A percentile compares a stretch with the other conserved stretches of the same genome.
phyloP scores from a whole-genome alignment of 179 eudicot species.

The Patellifolia procumbens region DNA sequence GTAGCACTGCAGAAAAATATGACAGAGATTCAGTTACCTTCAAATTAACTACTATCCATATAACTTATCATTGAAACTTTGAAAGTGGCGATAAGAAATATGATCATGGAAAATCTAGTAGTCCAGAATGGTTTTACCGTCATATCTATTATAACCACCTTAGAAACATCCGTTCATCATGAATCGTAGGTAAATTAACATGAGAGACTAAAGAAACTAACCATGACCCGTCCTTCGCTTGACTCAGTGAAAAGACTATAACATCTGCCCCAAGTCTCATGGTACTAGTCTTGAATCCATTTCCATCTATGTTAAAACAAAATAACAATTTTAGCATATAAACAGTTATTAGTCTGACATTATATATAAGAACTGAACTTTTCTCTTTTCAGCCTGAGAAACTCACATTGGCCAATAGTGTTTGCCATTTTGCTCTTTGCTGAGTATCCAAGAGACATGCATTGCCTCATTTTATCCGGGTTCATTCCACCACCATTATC shows the following conservation, averaged over 20 bases:
- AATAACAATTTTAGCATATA: neutral
- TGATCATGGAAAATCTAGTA: too few species aligned
- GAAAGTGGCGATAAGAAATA: too few species aligned
- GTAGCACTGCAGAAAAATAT: conserved; percentile 42
- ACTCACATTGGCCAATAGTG: conserved; percentile 82
- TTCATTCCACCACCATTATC: conserved; percentile 90
- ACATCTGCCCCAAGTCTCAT: conserved; percentile 97
- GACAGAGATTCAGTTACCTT: neutral
- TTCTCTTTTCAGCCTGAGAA: neutral
- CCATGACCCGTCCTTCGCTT: conserved; percentile 48
- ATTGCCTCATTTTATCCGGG: conserved; percentile 68
- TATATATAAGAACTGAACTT: too few species aligned
- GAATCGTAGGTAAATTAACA: too few species aligned
- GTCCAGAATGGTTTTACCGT: too few species aligned
- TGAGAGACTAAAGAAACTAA: neutral
- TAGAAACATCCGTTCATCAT: too few species aligned
- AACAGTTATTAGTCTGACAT: neutral
- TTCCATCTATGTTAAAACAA: conserved; percentile 56
- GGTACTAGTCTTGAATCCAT: conserved; percentile 93
- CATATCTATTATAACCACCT: too few species aligned
- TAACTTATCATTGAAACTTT: neutral
- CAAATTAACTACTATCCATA: neutral
- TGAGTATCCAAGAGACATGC: conserved; percentile 89
- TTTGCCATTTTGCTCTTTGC: conserved; percentile 59
- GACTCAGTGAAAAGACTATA: conserved; percentile 70